Conservation (phyloP, 495 filamentous ascomycete species). For the Achaetomiella virescens region DNA sequence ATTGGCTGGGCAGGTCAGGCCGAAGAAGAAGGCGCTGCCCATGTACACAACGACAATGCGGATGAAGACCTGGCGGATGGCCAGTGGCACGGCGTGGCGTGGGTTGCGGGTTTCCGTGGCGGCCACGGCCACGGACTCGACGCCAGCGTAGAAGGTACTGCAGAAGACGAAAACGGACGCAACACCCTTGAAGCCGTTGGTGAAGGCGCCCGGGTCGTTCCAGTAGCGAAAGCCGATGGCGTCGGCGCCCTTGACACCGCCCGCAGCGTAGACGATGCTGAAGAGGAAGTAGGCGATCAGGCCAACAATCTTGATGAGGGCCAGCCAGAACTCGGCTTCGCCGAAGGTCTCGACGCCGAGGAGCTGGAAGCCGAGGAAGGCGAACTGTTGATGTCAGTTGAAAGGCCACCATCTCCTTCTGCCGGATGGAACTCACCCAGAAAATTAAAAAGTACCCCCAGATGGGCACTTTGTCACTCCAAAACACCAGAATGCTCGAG, state of each 20-base stretch:
- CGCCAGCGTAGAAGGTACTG: conserved; percentile 68
- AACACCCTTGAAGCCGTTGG: conserved; percentile 57
- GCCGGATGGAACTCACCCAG: conserved; percentile 40
- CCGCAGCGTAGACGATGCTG: conserved; percentile 55
- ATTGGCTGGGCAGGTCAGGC: conserved; percentile 49
- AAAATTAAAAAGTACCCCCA: conserved; percentile 60
- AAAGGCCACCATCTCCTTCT: neutral
- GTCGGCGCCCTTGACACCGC: conserved; percentile 41
- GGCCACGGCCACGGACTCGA: conserved; percentile 66
- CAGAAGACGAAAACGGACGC: conserved; percentile 58
- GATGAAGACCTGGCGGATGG: conserved; percentile 70
- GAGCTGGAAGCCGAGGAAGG: conserved; percentile 42
- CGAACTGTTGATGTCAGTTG: conserved; percentile 28
- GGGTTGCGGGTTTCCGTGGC: conserved; percentile 72
- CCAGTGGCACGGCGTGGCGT: conserved; percentile 59
- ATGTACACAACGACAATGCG: conserved; percentile 73
- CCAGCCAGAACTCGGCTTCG: conserved; percentile 60
- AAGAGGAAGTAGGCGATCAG: conserved; percentile 64
- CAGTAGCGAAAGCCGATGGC: conserved; percentile 60
- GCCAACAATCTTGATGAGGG: conserved; percentile 59
- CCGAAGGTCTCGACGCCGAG: conserved; percentile 49
- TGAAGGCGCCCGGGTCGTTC: conserved; percentile 63
- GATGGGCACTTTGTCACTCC: conserved; percentile 45
- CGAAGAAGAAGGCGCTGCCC: conserved; percentile 66
- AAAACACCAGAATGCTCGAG: conserved; percentile 54